A percentile compares a stretch with the other conserved stretches of the same genome.
Conservation (phyloP, 2,329 filamentous ascomycete genomes). For the Aureobasidium mangrovei region DNA sequence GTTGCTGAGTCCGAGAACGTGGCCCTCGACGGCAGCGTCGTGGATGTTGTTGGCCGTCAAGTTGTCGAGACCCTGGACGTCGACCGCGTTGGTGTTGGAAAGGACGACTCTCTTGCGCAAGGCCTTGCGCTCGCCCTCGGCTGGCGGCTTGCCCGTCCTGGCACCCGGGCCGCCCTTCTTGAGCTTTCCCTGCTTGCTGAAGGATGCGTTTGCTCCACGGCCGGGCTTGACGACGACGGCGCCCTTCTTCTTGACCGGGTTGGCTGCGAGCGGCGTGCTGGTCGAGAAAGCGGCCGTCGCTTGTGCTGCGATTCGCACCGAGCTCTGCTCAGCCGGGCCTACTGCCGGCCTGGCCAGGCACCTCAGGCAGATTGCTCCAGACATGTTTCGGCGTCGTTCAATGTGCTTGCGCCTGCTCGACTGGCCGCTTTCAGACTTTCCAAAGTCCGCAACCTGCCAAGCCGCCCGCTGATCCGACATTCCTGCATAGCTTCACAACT, state of each 20-base stretch:
- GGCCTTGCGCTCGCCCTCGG: constrained; percentile 73
- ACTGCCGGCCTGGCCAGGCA: constrained; percentile 18
- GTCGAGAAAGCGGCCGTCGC: constrained; percentile 27
- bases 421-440: constrained; percentile 5
- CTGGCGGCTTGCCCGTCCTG: constrained; percentile 21
- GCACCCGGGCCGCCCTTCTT: constrained; percentile 21
- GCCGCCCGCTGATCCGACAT: background rate
- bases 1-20: constrained; percentile 61
- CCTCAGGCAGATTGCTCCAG: constrained; percentile 19
- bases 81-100: constrained; percentile 86
- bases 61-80: constrained; percentile 59
- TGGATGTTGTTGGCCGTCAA: constrained; percentile 49
- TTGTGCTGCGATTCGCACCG: constrained; percentile 15
- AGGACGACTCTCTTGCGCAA: constrained; percentile 82
- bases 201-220: constrained; percentile 4
- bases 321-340: constrained; percentile 8
- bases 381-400: constrained; percentile 17
- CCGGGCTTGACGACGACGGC: constrained; percentile 17
- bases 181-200: constrained; percentile 20
- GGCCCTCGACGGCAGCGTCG: constrained; percentile 49
- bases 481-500: background rate
- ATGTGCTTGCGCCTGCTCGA: constrained; percentile 3
- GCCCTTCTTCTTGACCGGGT: constrained; percentile 23
- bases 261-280: constrained; percentile 21
- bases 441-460: background rate